A percentile compares a stretch with the other conserved stretches of the same genome.
These are phyloP conservation scores for Cucumis variabilis DNA, from an alignment of 331 rosid genomes.

Conservation along the genomic window DNA sequence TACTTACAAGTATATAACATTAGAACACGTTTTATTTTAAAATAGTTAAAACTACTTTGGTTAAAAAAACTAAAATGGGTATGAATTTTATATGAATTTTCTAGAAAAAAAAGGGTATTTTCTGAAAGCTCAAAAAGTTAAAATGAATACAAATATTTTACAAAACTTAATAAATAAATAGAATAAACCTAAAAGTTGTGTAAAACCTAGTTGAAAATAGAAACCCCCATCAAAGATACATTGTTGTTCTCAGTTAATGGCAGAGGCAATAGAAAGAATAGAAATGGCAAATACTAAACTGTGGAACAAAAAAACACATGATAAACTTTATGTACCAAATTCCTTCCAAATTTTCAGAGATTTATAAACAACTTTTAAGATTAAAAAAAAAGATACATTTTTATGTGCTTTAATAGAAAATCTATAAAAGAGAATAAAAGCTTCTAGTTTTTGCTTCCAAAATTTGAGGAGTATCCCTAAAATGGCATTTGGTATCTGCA, in stretches of 20 bases:
- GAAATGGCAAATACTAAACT: background rate
- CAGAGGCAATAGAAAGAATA: background rate
- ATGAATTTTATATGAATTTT: no score
- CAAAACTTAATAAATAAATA: background rate
- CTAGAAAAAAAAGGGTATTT: background rate
- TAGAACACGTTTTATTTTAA: background rate
- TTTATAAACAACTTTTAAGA: constrained; percentile 27
- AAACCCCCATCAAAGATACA: background rate
- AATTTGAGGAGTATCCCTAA: constrained; percentile 42
- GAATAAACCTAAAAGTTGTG: background rate
- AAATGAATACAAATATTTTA: background rate
- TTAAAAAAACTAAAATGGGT: no score
- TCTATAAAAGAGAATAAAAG: constrained; percentile 45
- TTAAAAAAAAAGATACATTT: background rate
- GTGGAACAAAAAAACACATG: background rate
- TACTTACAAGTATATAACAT: no score
- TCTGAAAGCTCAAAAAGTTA: background rate
- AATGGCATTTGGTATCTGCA: constrained; percentile 43
- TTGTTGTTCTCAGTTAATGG: background rate
- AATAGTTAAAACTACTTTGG: no score
- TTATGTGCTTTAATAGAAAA: constrained; percentile 40
- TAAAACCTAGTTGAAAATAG: background rate
- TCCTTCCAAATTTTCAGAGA: constrained; percentile 18
- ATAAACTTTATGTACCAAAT: constrained; percentile 5
- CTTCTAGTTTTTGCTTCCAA: constrained; percentile 49